phyloP scores from a whole-genome alignment of 441 rosid genomes.

The Biscutella laevigata region DNA sequence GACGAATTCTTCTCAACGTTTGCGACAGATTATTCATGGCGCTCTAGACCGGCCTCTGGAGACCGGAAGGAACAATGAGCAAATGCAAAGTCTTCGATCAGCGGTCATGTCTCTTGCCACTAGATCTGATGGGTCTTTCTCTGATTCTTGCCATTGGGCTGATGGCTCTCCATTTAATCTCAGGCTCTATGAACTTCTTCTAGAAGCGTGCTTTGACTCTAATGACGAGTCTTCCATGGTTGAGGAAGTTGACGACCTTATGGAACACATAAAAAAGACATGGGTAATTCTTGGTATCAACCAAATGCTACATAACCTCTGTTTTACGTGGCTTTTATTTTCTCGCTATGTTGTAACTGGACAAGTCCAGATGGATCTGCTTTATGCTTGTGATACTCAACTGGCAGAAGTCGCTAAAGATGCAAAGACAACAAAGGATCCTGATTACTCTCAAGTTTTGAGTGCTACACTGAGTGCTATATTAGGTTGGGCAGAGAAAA shows the following conservation, averaged over 20 bases:
- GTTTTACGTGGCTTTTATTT: slow-evolving; percentile 90
- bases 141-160: slow-evolving; percentile 95
- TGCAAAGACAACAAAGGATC: slow-evolving; percentile 81
- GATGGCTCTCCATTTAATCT: slow-evolving; percentile 87
- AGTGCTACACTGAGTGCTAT: slow-evolving; percentile 79
- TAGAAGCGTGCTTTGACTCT: slow-evolving; percentile 77
- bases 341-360: slow-evolving; percentile 70
- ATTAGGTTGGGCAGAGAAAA: slow-evolving; percentile 91
- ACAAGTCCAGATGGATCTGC: slow-evolving; percentile 69
- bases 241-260: slow-evolving; percentile 87
- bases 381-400: slow-evolving; percentile 68
- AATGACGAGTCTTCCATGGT: slow-evolving; percentile 56
- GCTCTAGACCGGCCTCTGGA: slow-evolving; percentile 73
- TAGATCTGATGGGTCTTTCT: slow-evolving; percentile 73
- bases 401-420: slow-evolving; percentile 85
- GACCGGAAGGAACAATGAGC: slow-evolving; percentile 85
- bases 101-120: slow-evolving; percentile 73
- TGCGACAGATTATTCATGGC: slow-evolving; percentile 64
- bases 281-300: slow-evolving; percentile 87
- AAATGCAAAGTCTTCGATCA: slow-evolving; percentile 87
- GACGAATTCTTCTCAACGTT: slow-evolving; percentile 52
- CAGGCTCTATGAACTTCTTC: slow-evolving; percentile 71
- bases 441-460: slow-evolving; percentile 68
- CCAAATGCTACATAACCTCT: slow-evolving; percentile 75
- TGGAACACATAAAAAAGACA: slow-evolving; percentile 91